Base-by-base conservation (phyloP, 2,329 filamentous ascomycete genomes). In the Penicillium sp. region DNA sequence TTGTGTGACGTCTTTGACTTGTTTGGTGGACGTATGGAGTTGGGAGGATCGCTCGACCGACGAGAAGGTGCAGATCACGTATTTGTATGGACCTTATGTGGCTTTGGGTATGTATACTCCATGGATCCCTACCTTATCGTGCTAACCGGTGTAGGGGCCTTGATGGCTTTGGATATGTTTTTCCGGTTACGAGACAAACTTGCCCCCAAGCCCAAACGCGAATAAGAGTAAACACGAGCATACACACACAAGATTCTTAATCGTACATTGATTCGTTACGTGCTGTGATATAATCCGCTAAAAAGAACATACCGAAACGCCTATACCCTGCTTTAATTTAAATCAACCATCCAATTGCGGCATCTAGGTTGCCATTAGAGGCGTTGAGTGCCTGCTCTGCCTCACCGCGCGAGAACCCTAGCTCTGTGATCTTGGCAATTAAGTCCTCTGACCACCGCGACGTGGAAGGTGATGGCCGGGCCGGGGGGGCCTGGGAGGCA, bases 351-450 rank as follows among this genome's bases (percentile, higher is more conserved):
- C 89, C 87, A 47, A 92, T 93, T n/a, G 93, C 93, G 62, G 88
- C 86, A 60, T 98, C 91, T 8, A 97, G 85, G 68, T 98, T 90
- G 21, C 95, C 93, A 21, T 87, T 87, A 16, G 90, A 90, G 29
- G 91, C 90, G 68, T 92, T 86, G 51, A 99, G 79, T 2, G 93
- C 92, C 58, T 89, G 86, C 52, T 95, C 82, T 1, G 93, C 93
- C 65, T 91, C 84, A 59, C 89, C 84, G 52, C 88, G 82, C 2
- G 87, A 85, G 63, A 95, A 92, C 0, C 93, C 93, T 63, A 98
- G 81, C 47, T 86, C 84, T 48, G 89, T 83, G 37, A 98, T 84
- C 67, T 89, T 88, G 51, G 90, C 85, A 54, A 98, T 87, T 31
- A 88, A 83, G 62, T 89, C 87, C 49, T 84, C 22, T 81, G 84